phyloP scores from a whole-genome alignment of 495 filamentous ascomycete genomes.

The Daldinia decipiens region DNA sequence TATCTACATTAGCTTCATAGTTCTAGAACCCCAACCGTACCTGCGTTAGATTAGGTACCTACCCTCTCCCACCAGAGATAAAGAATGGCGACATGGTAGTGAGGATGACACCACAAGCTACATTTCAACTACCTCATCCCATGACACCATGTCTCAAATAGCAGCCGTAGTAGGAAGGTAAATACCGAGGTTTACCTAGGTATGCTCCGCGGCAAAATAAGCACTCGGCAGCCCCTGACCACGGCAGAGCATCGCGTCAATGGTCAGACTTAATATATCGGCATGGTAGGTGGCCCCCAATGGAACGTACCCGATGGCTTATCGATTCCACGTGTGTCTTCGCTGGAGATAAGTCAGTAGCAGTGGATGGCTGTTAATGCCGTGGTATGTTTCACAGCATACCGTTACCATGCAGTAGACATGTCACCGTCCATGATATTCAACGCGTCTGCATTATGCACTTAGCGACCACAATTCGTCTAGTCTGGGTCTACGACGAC shows the following conservation, averaged over 20 bases:
- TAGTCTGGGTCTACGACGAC: background rate
- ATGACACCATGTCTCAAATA: background rate
- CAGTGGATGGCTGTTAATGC: constrained; percentile 20
- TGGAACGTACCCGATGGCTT: background rate
- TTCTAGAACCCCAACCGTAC: background rate
- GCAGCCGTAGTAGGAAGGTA: background rate
- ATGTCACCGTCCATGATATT: constrained; percentile 28
- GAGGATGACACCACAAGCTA: background rate
- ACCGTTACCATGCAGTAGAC: constrained; percentile 28
- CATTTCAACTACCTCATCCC: background rate
- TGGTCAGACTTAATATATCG: background rate
- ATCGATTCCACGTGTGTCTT: background rate
- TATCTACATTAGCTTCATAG: too few species aligned
- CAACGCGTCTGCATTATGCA: constrained; percentile 12
- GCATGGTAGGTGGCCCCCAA: background rate
- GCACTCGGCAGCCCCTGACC: constrained; percentile 1
- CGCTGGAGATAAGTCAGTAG: constrained; percentile 6
- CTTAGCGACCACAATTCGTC: background rate
- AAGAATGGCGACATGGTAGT: background rate
- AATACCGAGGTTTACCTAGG: constrained; percentile 9
- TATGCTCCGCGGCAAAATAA: constrained; percentile 10
- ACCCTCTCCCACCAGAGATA: background rate
- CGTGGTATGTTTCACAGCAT: constrained; percentile 36
- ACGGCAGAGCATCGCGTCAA: background rate
- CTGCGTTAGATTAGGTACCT: background rate